Percentiles rank a stretch among this genome's conserved stretches.
Conservation (phyloP, 192 early-diverging fungal species). For the Coemansia sp. region DNA sequence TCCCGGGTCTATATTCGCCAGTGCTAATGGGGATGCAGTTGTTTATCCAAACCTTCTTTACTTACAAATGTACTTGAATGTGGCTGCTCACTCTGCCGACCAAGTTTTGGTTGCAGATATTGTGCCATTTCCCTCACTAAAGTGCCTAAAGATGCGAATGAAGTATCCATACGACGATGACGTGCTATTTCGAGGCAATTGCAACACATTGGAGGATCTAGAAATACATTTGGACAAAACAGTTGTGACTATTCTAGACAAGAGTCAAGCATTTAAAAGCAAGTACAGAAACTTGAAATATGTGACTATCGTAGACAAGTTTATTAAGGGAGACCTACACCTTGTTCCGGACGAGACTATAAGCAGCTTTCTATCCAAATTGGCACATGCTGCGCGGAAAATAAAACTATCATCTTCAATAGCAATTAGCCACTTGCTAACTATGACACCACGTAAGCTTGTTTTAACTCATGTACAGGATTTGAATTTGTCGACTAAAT, state of each 20-base stretch:
- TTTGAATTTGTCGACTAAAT: background rate
- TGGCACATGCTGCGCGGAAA: too few species aligned
- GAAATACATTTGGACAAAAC: background rate
- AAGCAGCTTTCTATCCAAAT: background rate
- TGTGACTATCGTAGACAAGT: background rate
- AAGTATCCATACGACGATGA: constrained; percentile 15
- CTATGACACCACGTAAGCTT: background rate
- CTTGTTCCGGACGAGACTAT: background rate
- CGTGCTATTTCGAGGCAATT: constrained; percentile 16
- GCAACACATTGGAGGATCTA: constrained; percentile 8
- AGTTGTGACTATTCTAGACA: background rate
- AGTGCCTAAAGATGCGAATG: background rate
- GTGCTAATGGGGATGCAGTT: background rate
- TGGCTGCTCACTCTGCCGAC: background rate
- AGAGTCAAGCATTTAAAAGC: background rate
- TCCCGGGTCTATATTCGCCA: background rate
- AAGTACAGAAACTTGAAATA: background rate
- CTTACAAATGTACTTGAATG: background rate
- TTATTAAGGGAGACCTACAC: background rate
- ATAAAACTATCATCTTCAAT: background rate
- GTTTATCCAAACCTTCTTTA: constrained; percentile 7
- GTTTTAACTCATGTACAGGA: background rate
- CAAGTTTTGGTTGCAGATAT: background rate
- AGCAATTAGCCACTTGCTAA: background rate
- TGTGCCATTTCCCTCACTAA: constrained; percentile 9